Base-by-base conservation (phyloP, 371 early-diverging fungal species). In the Apophysomyces sp. region DNA sequence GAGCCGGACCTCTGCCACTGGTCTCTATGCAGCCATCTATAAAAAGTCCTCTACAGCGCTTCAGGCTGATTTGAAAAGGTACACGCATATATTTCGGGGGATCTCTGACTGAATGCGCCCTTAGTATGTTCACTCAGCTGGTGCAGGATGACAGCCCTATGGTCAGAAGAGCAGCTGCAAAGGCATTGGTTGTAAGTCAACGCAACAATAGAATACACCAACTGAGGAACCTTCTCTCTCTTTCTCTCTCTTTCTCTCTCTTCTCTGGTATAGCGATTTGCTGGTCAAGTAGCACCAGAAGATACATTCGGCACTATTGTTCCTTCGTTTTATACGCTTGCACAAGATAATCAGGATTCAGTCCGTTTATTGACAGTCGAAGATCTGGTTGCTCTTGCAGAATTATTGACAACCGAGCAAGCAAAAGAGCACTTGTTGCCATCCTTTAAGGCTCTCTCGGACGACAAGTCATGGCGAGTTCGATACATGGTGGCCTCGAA, bases 401-500 rank as follows among this genome's bases (percentile, higher is more conserved):
- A 93, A 66, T 65, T 83, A 15, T 82, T 97, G 37, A 80, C 86
- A 41, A 79, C 81, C 2, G 94, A 92, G 27, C 92, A 94, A 73
- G 83, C 78, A 68, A 90, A 87, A 72, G 77, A 84, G 32, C 83
- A 89, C 62, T 77, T 96, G 59, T 73, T 94, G 49, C 84, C 85
- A 60, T 78, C 86, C 37, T 85, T 98, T 54, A 85, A 89, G 54
- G 77, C 77, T 34, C 80, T 97, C 77, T 91, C 90, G 53, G 77
- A 84, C 21, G 99, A 99, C 80, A 96, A 94, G 72, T 94, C 94
- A 52, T 99, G 99, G 99, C 87, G 99, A 66, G 98, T 99, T 34
- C 85, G 98, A 52, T 99, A 97, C 72, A 96, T 97, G 95, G 90
- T 96, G 76, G 98, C 98, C 3, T 94, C 97, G 57, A 94, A 97